Evolutionary conservation across 805 yeast genomes (phyloP), one percentile per base, ranked within the genome.

Genomic region (Pichia gijzeniarum): DNA sequence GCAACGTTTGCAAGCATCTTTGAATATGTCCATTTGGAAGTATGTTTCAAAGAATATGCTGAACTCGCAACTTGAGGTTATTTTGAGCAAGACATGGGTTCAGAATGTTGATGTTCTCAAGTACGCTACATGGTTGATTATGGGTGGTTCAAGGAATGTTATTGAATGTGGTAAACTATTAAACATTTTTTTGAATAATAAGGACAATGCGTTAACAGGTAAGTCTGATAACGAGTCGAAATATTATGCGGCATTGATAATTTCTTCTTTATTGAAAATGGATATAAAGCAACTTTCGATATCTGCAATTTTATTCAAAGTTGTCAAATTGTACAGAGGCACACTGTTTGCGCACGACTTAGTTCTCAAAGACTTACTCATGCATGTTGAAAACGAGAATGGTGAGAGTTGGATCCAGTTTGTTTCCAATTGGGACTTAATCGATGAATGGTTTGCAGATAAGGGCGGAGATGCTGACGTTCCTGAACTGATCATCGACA

Each of bases 1-100:
- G 25, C 14, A 32, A 2, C 55, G 64, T 12, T 63, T 76, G 45
- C 59, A 62, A 28, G 41, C 47, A 0, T 58, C 80, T 3, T 40
- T 67, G 0, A 49, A 49, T 1, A 34, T 54, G 6, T 54, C 68
- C 4, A 42, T 73, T 14, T 68, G 78, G 70, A 58, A 61, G 3
- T 41, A 60, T 6, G 68, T 79, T 5, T 73, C 82, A 4, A 53
- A 56, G 8, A 52, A 70, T 6, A 65, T 80, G 43, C 48, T 82
- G 13, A 79, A 82, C 51, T 68, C 91, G 0, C 86, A 84, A 48
- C 57, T 83, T 27, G 89, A 85, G 57, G 85, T 75, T 3, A 55
- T 82, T 10, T 65, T 83, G 25, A 66, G 67, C 1, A 61, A 64
- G 2, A 43, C 48, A 18, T 83, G 88, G 83, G 55, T 76, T 1